Conservation (phyloP, 208 protist species). For the Ichthyophonus hoferi region DNA sequence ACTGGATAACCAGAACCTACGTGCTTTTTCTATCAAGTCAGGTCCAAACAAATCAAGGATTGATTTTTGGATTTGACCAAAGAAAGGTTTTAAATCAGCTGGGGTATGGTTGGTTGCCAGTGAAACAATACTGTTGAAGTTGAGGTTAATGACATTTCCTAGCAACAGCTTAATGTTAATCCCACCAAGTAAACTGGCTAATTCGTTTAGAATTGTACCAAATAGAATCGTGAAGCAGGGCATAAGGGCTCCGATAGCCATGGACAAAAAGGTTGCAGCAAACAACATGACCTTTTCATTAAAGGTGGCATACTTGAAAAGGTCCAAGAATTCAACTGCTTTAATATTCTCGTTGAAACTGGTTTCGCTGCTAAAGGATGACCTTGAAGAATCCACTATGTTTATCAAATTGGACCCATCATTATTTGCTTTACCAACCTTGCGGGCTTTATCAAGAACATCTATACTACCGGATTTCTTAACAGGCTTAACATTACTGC, state of each 20-base stretch:
- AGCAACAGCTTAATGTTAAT: not conserved
- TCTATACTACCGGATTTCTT: no score
- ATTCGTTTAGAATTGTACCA: constrained; percentile 38
- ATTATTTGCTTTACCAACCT: no score
- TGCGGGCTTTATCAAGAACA: no score
- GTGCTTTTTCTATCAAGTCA: not conserved
- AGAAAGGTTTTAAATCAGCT: not conserved
- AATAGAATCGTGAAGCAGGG: constrained; percentile 54
- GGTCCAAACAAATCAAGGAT: not conserved
- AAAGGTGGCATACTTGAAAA: not conserved
- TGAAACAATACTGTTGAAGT: not conserved
- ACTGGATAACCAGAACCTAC: not conserved
- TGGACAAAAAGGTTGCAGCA: constrained; percentile 30
- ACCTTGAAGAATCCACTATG: no score
- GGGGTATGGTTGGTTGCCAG: not conserved
- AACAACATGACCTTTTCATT: constrained; percentile 2
- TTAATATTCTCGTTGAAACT: no score
- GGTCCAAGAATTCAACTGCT: not conserved
- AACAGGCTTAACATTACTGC: no score
- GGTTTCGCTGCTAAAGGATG: not conserved
- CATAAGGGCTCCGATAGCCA: constrained; percentile 45
- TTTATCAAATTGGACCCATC: no score
- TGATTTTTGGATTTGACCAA: not conserved
- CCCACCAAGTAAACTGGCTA: not conserved
- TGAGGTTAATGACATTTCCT: not conserved